These are phyloP conservation scores for Cryptococcus sp. DNA, from an alignment of 1,284 basidiomycete genomes.

Conservation along the genomic window DNA sequence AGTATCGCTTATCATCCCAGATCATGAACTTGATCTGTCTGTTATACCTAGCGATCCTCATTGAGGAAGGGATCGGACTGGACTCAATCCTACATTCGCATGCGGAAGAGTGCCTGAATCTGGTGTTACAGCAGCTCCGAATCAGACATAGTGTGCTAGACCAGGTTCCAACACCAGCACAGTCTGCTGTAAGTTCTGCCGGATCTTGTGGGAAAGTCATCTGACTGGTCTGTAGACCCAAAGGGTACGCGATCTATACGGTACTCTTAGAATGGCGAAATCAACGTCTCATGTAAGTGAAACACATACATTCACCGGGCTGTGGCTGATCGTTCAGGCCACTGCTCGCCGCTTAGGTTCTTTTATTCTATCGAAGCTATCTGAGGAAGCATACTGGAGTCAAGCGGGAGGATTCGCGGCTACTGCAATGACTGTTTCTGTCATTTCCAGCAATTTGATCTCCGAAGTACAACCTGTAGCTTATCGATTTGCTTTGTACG, in stretches of 20 bases:
- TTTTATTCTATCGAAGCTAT: neutral
- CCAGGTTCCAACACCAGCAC: neutral
- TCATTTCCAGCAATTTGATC: neutral
- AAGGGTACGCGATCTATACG: too few relatives aligned
- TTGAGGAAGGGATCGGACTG: neutral
- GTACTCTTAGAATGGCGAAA: too few relatives aligned
- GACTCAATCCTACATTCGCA: neutral
- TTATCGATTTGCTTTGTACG: too few relatives aligned
- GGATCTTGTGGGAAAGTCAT: too few relatives aligned
- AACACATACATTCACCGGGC: neutral
- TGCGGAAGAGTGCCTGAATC: neutral
- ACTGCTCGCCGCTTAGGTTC: neutral
- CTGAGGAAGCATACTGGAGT: neutral
- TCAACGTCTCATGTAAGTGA: too few relatives aligned
- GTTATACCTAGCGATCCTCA: constrained; percentile 18
- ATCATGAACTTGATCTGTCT: constrained; percentile 11
- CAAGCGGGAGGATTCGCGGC: neutral
- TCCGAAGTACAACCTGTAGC: neutral
- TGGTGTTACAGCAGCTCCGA: neutral
- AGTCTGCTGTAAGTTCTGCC: neutral
- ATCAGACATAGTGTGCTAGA: neutral
- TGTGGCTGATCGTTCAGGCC: neutral
- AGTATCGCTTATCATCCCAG: neutral
- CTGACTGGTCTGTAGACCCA: too few relatives aligned
- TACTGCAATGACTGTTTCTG: neutral